Percentiles rank a stretch among this genome's conserved stretches.
These are phyloP conservation scores for Raffaelea arxii DNA, from an alignment of 2,329 filamentous ascomycete species.

Conservation along the genomic window DNA sequence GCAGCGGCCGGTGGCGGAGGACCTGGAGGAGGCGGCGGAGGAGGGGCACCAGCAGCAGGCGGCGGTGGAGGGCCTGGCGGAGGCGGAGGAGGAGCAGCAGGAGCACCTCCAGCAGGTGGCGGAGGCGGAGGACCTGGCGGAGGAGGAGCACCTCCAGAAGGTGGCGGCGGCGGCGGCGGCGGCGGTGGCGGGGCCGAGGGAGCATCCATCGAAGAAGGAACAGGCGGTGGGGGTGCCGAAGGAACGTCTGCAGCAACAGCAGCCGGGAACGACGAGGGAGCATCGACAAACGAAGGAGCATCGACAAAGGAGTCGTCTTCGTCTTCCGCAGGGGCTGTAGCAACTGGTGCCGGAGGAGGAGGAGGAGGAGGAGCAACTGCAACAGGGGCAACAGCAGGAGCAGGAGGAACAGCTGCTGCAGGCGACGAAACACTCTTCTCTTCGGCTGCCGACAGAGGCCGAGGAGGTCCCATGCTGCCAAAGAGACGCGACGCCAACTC, in stretches of 20 bases:
- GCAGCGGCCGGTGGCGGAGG: constrained; percentile 26
- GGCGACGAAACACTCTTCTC: constrained; percentile 44
- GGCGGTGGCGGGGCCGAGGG: constrained; percentile 16
- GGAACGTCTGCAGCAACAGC: constrained; percentile 16
- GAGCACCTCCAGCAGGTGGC: constrained; percentile 24
- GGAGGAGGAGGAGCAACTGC: constrained; percentile 17
- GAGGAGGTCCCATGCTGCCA: constrained; percentile 90
- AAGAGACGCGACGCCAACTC: constrained; percentile 92
- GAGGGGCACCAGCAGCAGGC: constrained; percentile 10
- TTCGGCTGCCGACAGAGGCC: constrained; percentile 75
- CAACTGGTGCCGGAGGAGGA: constrained; percentile 21
- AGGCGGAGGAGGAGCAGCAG: constrained; percentile 23
- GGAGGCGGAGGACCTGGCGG: constrained; percentile 28
- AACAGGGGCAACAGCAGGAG: constrained; percentile 15
- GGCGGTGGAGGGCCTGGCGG: constrained; percentile 29
- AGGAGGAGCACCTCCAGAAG: constrained; percentile 16
- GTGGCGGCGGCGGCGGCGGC: constrained; percentile 19
- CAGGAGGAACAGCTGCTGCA: constrained; percentile 25
- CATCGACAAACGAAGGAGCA: too few species aligned
- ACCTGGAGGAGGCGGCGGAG: constrained; percentile 29
- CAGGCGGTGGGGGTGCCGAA: constrained; percentile 14
- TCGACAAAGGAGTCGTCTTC: too few species aligned
- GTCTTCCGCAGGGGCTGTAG: too few species aligned
- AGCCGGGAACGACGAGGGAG: constrained; percentile 9
- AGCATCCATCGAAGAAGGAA: constrained; percentile 16